phyloP scores from a whole-genome alignment of 345 rosid genomes.

The Eucalyptus cloeziana region DNA sequence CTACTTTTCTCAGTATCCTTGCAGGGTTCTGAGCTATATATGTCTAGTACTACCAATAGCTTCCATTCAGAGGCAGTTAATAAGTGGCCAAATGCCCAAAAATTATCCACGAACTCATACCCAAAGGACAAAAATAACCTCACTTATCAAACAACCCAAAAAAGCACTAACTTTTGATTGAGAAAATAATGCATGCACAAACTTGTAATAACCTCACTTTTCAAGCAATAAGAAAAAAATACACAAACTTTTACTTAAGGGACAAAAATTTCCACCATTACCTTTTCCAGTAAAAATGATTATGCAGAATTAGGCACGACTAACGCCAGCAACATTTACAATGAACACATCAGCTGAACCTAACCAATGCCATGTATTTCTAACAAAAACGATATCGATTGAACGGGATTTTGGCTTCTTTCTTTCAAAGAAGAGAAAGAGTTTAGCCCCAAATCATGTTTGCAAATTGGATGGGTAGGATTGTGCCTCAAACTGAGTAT shows the following conservation, averaged over 20 bases:
- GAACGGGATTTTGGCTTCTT: neutral
- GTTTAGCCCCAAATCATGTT: neutral
- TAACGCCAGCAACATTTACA: neutral
- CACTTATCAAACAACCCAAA: neutral
- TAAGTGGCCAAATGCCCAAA: neutral
- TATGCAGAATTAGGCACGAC: neutral
- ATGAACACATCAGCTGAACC: neutral
- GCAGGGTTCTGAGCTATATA: neutral
- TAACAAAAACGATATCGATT: neutral
- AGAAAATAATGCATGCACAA: neutral
- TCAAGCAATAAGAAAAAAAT: neutral
- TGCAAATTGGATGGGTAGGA: neutral
- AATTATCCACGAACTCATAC: neutral
- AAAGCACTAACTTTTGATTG: neutral
- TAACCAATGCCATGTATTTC: neutral
- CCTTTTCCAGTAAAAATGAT: neutral
- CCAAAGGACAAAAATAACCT: neutral
- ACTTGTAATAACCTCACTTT: neutral
- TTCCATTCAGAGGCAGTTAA: neutral
- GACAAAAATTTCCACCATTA: neutral
- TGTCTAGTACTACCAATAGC: neutral
- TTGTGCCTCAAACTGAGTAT: neutral
- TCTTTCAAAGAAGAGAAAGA: neutral
- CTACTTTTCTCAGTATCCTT: neutral
- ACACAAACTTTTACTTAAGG: neutral